Conservation (phyloP, 2,329 filamentous ascomycete species). For the Rasamsonia emersonii region DNA sequence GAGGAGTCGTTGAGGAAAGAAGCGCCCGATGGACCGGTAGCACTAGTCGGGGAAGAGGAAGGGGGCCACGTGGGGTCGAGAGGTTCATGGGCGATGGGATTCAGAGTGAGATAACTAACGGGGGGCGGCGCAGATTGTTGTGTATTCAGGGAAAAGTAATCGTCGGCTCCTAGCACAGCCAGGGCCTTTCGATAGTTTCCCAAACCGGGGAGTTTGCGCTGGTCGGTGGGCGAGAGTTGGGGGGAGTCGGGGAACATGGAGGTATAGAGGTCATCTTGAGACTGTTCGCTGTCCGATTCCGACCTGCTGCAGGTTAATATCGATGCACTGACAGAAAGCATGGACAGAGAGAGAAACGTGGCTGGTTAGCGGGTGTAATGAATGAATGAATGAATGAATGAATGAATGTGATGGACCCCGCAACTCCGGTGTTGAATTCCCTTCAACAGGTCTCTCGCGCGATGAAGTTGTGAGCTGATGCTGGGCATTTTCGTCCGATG, state of each 20-base stretch:
- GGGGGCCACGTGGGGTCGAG: slow-evolving; percentile 4
- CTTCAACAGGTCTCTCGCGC: too few species aligned
- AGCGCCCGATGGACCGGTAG: slow-evolving; percentile 17
- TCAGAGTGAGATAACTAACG: slow-evolving; percentile 5
- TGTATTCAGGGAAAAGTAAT: slow-evolving; percentile 9
- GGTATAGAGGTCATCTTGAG: slow-evolving; percentile 19
- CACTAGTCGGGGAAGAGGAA: slow-evolving; percentile 14
- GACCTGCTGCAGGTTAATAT: too few species aligned
- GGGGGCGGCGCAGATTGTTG: slow-evolving; percentile 3
- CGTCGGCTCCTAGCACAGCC: slow-evolving; percentile 21
- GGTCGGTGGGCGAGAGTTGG: slow-evolving; percentile 30
- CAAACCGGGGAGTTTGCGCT: slow-evolving; percentile 25
- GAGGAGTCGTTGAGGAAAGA: slow-evolving; percentile 32
- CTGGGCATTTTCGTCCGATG: too few species aligned
- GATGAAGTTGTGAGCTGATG: too few species aligned
- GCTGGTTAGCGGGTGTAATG: too few species aligned
- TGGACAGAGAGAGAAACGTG: too few species aligned
- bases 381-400: too few species aligned
- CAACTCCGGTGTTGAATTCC: too few species aligned
- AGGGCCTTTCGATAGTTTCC: slow-evolving; percentile 27
- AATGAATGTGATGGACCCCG: too few species aligned
- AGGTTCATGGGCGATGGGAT: slow-evolving; percentile 7
- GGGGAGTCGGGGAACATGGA: slow-evolving; percentile 28
- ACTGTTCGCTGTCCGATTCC: too few species aligned
- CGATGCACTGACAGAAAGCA: too few species aligned